Conservation (phyloP, 257 asterid genomes). For the Ilex asprella region DNA sequence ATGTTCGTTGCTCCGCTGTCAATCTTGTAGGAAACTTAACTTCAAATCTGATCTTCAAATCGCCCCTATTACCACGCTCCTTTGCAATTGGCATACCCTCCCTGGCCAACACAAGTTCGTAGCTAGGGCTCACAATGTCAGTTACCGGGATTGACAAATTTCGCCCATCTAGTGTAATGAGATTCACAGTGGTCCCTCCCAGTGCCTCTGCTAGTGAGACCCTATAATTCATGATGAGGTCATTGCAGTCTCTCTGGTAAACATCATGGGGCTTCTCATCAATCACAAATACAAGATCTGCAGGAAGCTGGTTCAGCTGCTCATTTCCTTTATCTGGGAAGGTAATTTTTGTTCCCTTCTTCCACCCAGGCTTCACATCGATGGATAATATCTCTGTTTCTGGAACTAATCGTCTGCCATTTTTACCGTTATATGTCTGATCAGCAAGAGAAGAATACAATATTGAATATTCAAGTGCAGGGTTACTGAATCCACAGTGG, state of each 20-base stretch:
- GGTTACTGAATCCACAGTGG: no score
- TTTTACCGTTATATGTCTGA: no score
- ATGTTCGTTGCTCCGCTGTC: conserved; percentile 55
- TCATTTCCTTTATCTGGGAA: conserved; percentile 89
- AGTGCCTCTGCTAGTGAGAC: conserved; percentile 60
- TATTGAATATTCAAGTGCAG: no score
- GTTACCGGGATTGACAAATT: conserved; percentile 41
- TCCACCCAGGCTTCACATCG: conserved; percentile 93
- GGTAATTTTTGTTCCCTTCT: conserved; percentile 78
- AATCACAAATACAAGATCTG: conserved; percentile 75
- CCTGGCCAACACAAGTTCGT: conserved; percentile 43
- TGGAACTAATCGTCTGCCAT: conserved; percentile 27
- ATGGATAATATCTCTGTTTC: conserved; percentile 64
- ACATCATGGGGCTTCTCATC: conserved; percentile 72
- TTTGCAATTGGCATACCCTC: conserved; percentile 85
- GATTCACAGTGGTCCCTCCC: conserved; percentile 46
- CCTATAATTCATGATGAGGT: conserved; percentile 32
- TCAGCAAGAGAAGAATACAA: no score
- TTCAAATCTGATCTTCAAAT: conserved; percentile 16
- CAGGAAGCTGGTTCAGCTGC: conserved; percentile 69
- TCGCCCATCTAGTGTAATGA: conserved; percentile 50
- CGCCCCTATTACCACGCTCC: conserved; percentile 53
- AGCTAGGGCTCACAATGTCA: conserved; percentile 35
- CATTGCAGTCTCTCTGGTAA: conserved; percentile 69
- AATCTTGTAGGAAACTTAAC: conserved; percentile 58